These are phyloP conservation scores for Geotrichum fermentans DNA, from an alignment of 1,139 yeast genomes.

Conservation along the genomic window DNA sequence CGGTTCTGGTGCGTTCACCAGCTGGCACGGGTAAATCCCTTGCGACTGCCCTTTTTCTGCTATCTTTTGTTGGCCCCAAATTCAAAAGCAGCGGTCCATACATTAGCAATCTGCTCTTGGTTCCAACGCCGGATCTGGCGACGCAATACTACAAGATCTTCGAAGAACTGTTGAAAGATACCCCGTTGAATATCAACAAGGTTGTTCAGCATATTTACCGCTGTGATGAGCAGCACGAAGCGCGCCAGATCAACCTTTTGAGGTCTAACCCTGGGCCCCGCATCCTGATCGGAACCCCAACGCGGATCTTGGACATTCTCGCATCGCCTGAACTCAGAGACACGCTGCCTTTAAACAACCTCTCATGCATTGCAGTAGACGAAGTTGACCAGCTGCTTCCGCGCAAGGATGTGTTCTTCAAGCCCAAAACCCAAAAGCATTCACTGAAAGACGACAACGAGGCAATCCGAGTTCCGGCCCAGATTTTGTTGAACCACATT, in stretches of 20 bases:
- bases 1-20: constrained; percentile 29
- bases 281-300: constrained; percentile 80
- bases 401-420: neutral
- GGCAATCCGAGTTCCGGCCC: constrained; percentile 21
- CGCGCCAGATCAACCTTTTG: constrained; percentile 59
- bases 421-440: neutral
- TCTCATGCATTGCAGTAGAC: constrained; percentile 27
- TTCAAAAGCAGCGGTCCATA: constrained; percentile 4
- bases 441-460: neutral
- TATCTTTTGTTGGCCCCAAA: constrained; percentile 18
- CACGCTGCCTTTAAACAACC: constrained; percentile 23
- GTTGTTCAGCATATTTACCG: constrained; percentile 57
- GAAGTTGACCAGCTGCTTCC: constrained; percentile 26
- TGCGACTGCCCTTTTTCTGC: constrained; percentile 28
- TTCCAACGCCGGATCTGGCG: constrained; percentile 83
- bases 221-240: constrained; percentile 71
- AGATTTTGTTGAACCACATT: constrained; percentile 24
- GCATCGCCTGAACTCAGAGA: constrained; percentile 22
- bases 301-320: constrained; percentile 74
- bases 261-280: constrained; percentile 71
- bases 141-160: constrained; percentile 54
- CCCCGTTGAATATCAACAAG: constrained; percentile 43
- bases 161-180: constrained; percentile 40
- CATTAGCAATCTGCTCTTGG: constrained; percentile 46
- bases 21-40: constrained; percentile 34